phyloP scores from a whole-genome alignment of 2,329 filamentous ascomycete species.

The Metarhizium rileyi region DNA sequence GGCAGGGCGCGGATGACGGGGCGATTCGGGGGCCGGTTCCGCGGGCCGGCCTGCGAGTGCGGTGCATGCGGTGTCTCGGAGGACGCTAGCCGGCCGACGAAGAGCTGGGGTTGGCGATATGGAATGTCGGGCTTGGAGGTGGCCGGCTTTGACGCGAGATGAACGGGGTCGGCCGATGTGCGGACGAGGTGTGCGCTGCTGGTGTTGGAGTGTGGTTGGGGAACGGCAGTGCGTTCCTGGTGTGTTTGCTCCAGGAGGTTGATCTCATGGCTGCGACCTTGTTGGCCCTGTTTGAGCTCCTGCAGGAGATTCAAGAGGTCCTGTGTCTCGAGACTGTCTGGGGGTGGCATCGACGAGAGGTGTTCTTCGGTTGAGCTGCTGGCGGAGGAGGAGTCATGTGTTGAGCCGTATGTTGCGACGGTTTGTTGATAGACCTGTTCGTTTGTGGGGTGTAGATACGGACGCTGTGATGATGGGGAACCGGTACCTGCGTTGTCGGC shows the following conservation, averaged over 20 bases:
- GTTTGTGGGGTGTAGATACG: not conserved
- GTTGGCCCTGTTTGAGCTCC: constrained; percentile 2
- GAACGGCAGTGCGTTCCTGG: not conserved
- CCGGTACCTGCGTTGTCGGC: not conserved
- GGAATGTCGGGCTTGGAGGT: not conserved
- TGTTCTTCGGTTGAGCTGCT: not conserved
- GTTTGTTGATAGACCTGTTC: not conserved
- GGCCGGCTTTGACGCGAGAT: constrained; percentile 9
- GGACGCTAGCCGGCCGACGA: constrained; percentile 20
- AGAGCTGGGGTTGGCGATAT: constrained; percentile 10
- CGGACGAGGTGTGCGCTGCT: too few relatives aligned
- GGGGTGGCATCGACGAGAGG: not conserved
- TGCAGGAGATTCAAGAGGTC: constrained; percentile 6
- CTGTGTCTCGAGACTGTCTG: constrained; percentile 2
- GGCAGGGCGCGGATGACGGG: constrained; percentile 25
- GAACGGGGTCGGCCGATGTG: not conserved
- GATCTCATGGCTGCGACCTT: not conserved
- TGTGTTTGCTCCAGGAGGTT: not conserved
- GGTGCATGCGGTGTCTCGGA: not conserved
- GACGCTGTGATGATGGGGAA: not conserved
- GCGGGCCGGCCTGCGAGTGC: not conserved
- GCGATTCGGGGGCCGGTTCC: constrained; percentile 13
- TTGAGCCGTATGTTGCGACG: constrained; percentile 2
- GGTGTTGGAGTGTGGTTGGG: too few relatives aligned
- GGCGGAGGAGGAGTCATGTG: not conserved